Conservation (phyloP, 2,329 filamentous ascomycete genomes). For the Thelonectria olida region DNA sequence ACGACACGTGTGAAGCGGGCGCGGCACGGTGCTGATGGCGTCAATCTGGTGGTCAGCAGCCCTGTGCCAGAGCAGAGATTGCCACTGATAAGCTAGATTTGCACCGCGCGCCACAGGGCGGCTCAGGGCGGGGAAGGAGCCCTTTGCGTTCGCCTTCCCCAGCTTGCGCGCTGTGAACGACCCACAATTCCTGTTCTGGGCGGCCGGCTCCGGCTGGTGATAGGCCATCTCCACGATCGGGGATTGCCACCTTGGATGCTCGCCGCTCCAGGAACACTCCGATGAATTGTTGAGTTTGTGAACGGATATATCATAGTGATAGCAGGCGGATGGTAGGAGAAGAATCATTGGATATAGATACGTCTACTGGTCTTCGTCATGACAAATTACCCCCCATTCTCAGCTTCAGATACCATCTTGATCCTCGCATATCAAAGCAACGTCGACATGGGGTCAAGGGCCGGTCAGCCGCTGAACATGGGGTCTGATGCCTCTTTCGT, state of each 20-base stretch:
- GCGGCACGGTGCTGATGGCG: neutral
- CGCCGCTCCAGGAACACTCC: slow-evolving; percentile 2
- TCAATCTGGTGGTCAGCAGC: neutral
- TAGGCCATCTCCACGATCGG: slow-evolving; percentile 40
- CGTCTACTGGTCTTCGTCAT: too few species aligned
- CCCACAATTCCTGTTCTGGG: slow-evolving; percentile 14
- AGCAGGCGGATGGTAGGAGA: too few species aligned
- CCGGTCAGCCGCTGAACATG: neutral
- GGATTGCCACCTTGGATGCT: slow-evolving; percentile 37
- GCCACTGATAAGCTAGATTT: slow-evolving; percentile 41
- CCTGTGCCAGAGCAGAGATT: slow-evolving; percentile 14
- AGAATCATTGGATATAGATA: too few species aligned
- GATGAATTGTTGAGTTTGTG: too few species aligned
- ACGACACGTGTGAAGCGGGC: slow-evolving; percentile 9
- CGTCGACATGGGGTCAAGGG: neutral
- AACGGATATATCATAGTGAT: too few species aligned
- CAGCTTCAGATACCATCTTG: neutral
- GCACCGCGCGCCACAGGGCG: slow-evolving; percentile 25
- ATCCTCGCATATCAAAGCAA: neutral
- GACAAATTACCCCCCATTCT: too few species aligned
- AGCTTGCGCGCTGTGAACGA: slow-evolving; percentile 21
- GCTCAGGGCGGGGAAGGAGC: slow-evolving; percentile 29
- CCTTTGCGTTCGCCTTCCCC: slow-evolving; percentile 28
- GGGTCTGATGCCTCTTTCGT: neutral
- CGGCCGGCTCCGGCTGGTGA: slow-evolving; percentile 46